Conservation (phyloP, 2,329 filamentous ascomycete genomes). For the Corniculantispora saksenae region DNA sequence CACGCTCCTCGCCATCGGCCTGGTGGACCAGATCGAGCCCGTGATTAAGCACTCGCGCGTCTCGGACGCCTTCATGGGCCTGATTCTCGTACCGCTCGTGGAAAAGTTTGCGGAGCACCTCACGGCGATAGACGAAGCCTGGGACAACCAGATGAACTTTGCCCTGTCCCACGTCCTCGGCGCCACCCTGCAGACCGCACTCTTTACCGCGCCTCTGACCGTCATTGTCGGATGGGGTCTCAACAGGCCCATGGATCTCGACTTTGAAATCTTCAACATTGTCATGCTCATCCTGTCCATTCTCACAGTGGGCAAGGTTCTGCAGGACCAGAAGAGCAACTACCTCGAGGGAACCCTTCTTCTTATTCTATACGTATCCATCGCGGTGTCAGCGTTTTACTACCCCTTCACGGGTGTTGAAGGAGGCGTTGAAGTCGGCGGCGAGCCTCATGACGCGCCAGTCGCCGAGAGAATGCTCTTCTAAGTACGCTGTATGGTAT, state of each 20-base stretch:
- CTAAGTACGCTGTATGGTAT: background rate
- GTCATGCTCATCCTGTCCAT: conserved; percentile 80
- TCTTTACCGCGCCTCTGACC: conserved; percentile 82
- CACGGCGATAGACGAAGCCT: conserved; percentile 82
- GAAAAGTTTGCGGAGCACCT: conserved; percentile 87
- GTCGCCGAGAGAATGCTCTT: background rate
- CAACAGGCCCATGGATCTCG: conserved; percentile 64
- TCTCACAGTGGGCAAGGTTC: conserved; percentile 82
- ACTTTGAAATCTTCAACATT: conserved; percentile 87
- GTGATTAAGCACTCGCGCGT: conserved; percentile 49
- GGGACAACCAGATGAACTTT: conserved; percentile 81
- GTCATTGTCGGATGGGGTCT: conserved; percentile 84
- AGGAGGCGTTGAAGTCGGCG: conserved; percentile 2
- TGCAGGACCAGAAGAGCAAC: conserved; percentile 85
- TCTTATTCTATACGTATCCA: conserved; percentile 65
- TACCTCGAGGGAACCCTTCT: conserved; percentile 86
- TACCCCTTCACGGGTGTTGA: conserved; percentile 44
- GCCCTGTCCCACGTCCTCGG: conserved; percentile 84
- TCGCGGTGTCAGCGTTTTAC: conserved; percentile 60
- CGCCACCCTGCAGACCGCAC: conserved; percentile 83
- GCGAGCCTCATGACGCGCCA: background rate
- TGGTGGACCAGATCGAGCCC: conserved; percentile 71
- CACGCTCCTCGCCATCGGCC: conserved; percentile 69
- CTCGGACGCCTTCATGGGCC: conserved; percentile 59
- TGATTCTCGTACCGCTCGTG: conserved; percentile 79